phyloP scores from a whole-genome alignment of 2,329 filamentous ascomycete genomes.

The Epichloe sibirici region DNA sequence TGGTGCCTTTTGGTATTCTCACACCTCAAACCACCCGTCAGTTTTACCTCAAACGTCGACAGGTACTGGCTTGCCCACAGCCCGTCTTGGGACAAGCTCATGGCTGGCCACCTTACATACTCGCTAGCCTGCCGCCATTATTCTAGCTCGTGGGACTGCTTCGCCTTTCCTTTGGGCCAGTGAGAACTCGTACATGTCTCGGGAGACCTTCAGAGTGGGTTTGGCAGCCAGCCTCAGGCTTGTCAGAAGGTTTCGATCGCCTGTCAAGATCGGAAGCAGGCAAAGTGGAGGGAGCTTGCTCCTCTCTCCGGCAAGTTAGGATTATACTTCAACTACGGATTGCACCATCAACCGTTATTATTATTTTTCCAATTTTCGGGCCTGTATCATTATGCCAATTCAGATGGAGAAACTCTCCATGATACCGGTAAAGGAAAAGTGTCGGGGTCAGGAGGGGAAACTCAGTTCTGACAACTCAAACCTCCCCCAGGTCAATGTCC shows the following conservation, averaged over 20 bases:
- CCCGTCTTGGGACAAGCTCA: conserved; percentile 11
- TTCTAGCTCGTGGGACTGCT: conserved; percentile 6
- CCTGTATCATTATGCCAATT: conserved; percentile 1
- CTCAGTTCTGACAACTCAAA: neutral
- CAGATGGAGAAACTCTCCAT: neutral
- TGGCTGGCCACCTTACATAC: conserved; percentile 4
- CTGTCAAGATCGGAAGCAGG: conserved; percentile 6
- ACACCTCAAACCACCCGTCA: conserved; percentile 1
- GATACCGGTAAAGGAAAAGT: conserved; percentile 3
- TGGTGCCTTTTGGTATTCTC: conserved; percentile 6
- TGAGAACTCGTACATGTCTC: conserved; percentile 16
- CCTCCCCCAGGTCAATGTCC: neutral
- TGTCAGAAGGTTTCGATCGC: conserved; percentile 7
- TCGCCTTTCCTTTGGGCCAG: conserved; percentile 4
- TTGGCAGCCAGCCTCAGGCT: conserved; percentile 6
- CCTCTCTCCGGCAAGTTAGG: neutral
- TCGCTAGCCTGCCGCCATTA: conserved; percentile 5
- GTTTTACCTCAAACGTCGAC: conserved; percentile 6
- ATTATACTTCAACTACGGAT: conserved; percentile 3
- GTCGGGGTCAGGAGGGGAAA: neutral
- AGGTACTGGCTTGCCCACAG: conserved; percentile 3
- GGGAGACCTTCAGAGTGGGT: conserved; percentile 11
- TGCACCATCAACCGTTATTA: neutral
- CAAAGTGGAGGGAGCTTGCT: neutral
- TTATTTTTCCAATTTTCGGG: neutral